These are phyloP conservation scores for Aegilops bicornis DNA, from an alignment of 176 grass and related monocot genomes.

Conservation along the genomic window DNA sequence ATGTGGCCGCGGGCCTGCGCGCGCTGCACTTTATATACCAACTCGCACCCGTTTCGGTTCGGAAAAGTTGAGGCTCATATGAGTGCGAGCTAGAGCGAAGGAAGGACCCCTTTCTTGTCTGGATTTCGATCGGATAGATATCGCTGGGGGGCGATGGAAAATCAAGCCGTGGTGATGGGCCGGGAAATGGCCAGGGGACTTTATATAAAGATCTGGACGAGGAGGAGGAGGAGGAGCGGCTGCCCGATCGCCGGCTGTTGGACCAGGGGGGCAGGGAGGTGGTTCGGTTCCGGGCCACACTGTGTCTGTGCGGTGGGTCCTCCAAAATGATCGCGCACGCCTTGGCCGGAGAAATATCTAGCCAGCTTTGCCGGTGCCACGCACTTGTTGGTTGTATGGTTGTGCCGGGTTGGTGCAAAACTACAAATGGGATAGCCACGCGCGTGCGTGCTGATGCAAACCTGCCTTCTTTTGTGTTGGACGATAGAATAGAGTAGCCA, in stretches of 20 bases:
- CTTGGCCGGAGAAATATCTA: slow-evolving; percentile 39
- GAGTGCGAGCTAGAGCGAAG: no score
- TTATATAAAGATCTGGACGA: slow-evolving; percentile 23
- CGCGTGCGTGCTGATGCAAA: slow-evolving; percentile 3
- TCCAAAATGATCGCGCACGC: not conserved
- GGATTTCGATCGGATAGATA: not conserved
- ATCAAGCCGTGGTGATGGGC: not conserved
- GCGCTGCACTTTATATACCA: not conserved
- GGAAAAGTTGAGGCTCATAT: slow-evolving; percentile 17
- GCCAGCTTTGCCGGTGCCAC: not conserved
- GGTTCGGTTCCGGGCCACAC: slow-evolving; percentile 12
- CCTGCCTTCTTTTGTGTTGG: not conserved
- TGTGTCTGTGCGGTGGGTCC: not conserved
- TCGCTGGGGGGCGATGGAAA: not conserved
- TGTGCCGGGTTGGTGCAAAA: not conserved
- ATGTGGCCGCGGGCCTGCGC: not conserved
- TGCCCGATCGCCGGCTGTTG: slow-evolving; percentile 26
- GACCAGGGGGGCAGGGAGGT: not conserved
- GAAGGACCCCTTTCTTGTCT: not conserved
- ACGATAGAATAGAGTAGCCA: not conserved
- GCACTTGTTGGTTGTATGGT: not conserved
- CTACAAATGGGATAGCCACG: slow-evolving; percentile 29
- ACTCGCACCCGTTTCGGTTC: not conserved
- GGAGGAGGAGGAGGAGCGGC: not conserved
- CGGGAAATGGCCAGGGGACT: not conserved